A percentile compares a stretch with the other conserved stretches of the same genome.
Evolutionary conservation across 139 green algal genomes (phyloP).

Genomic region (Ulvella scutata): DNA sequence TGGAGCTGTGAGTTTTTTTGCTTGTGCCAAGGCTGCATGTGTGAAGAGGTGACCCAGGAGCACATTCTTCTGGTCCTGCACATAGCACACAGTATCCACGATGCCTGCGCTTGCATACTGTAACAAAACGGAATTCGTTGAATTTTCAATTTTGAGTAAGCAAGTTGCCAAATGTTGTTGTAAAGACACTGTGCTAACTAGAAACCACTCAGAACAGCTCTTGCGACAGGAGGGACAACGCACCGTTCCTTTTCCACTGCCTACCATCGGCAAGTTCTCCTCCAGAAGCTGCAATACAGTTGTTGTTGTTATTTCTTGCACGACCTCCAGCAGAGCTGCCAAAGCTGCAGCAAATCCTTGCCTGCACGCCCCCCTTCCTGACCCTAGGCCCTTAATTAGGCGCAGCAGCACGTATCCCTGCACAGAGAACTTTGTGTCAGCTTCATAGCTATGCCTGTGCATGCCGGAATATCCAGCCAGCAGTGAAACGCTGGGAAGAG

Average conservation of each 20-base stretch:
- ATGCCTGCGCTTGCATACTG: too few relatives aligned
- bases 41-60: background rate
- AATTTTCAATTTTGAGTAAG: too few relatives aligned
- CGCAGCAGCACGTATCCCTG: background rate
- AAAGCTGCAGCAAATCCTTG: background rate
- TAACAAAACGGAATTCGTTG: too few relatives aligned
- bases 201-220: too few relatives aligned
- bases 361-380: background rate
- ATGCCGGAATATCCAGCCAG: too few relatives aligned
- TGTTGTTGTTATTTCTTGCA: background rate
- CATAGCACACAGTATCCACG: background rate
- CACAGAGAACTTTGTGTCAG: background rate
- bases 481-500: too few relatives aligned
- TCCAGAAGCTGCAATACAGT: background rate
- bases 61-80: conserved; percentile 1
- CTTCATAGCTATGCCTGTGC: too few relatives aligned
- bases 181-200: too few relatives aligned
- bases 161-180: too few relatives aligned
- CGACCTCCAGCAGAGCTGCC: background rate
- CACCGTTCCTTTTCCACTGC: background rate
- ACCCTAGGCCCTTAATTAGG: background rate
- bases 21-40: background rate
- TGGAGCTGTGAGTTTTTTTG: background rate
- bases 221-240: too few relatives aligned
- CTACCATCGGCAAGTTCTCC: background rate